Conservation (phyloP, 176 grass and related monocot genomes). For the Tillandsia leiboldiana region DNA sequence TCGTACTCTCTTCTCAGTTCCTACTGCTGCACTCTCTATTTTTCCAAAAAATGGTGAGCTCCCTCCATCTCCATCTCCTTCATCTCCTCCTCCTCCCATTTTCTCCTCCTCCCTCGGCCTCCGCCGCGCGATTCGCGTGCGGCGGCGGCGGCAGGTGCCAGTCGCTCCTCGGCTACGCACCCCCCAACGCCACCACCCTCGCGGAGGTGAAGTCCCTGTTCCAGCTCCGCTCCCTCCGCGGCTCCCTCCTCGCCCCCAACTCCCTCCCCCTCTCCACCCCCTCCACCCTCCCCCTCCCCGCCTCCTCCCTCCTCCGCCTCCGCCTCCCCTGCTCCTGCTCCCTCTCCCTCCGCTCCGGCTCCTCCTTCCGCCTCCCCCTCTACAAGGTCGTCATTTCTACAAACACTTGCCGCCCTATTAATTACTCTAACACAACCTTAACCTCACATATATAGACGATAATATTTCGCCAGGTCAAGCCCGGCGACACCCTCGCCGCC, state of each 20-base stretch:
- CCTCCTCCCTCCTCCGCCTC: slow-evolving; percentile 22
- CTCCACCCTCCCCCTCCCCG: neutral
- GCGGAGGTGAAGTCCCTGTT: slow-evolving; percentile 36
- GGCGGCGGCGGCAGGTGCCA: slow-evolving; percentile 16
- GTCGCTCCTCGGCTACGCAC: slow-evolving; percentile 38
- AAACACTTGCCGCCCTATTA: no score
- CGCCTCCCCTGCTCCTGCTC: slow-evolving; percentile 50
- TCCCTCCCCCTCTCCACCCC: neutral
- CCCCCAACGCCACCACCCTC: slow-evolving; percentile 57
- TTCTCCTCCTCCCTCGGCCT: slow-evolving; percentile 11
- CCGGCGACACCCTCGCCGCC: slow-evolving; percentile 33
- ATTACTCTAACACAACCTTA: no score
- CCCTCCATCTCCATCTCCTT: neutral
- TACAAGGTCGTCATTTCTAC: slow-evolving; percentile 20
- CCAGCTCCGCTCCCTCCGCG: slow-evolving; percentile 29
- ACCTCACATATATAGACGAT: no score
- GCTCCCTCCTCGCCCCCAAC: slow-evolving; percentile 43
- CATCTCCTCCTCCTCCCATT: slow-evolving; percentile 20
- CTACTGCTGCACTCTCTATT: no score
- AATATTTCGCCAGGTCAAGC: slow-evolving; percentile 7
- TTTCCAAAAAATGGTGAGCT: neutral
- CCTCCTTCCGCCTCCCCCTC: slow-evolving; percentile 24
- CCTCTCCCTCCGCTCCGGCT: slow-evolving; percentile 11
- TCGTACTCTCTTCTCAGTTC: no score
- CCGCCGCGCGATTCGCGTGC: slow-evolving; percentile 43